phyloP scores from a whole-genome alignment of 306 rosid genomes.

The Ceratonia siliqua region DNA sequence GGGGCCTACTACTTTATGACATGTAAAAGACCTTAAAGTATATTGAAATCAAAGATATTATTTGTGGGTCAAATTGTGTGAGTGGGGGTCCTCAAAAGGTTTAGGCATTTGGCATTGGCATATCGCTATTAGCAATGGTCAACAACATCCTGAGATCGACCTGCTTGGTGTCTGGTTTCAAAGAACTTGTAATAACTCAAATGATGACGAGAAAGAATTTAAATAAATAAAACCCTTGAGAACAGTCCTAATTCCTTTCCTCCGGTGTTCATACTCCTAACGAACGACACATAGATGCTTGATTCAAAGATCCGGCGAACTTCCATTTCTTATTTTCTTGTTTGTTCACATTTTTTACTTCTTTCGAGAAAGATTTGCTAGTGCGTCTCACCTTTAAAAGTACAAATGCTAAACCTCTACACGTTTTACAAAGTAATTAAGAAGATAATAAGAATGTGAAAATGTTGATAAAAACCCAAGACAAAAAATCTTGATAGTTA shows the following conservation, averaged over 20 bases:
- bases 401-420: background rate
- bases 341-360: background rate
- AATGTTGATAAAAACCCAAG: too few species aligned
- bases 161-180: conserved; percentile 15
- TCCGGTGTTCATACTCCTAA: background rate
- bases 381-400: background rate
- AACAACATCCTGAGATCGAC: conserved; percentile 26
- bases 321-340: background rate
- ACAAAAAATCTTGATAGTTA: too few species aligned
- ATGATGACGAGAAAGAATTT: background rate
- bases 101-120: conserved; percentile 6
- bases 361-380: background rate
- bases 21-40: conserved; percentile 10
- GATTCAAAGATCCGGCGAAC: background rate
- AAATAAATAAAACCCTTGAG: background rate
- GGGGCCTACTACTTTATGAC: conserved; percentile 56
- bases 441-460: too few species aligned
- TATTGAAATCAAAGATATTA: background rate
- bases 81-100: conserved; percentile 15
- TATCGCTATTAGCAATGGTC: conserved; percentile 10
- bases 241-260: background rate
- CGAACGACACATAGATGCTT: background rate
- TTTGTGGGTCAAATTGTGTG: conserved; percentile 5
- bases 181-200: background rate
- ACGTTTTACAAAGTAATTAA: too few species aligned